These are phyloP conservation scores for Fabrea salina DNA, from an alignment of 169 alveolate genomes.

Conservation along the genomic window DNA sequence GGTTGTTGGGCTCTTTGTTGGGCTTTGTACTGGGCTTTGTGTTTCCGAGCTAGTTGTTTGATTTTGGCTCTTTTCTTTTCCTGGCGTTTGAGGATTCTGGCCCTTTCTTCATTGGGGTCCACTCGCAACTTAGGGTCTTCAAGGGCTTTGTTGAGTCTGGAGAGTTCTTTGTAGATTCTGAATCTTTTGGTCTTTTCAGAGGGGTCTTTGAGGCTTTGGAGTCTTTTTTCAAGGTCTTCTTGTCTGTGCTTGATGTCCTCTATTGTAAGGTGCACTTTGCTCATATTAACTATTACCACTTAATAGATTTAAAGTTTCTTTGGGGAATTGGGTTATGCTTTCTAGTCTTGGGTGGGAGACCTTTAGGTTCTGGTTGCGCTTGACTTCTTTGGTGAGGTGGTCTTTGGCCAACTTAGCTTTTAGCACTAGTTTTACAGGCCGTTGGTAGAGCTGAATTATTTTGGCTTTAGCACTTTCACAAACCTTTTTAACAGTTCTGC, in stretches of 20 bases:
- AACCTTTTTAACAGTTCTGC: neutral
- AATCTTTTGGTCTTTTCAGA: neutral
- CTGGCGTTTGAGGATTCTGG: neutral
- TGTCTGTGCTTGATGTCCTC: neutral
- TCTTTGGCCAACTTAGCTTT: too few relatives aligned
- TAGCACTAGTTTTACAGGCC: too few relatives aligned
- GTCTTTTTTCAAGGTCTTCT: neutral
- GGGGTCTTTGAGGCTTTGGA: neutral
- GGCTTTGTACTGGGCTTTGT: neutral
- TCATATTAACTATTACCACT: too few relatives aligned
- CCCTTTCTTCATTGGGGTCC: neutral
- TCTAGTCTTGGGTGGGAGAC: too few relatives aligned
- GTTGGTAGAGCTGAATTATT: too few relatives aligned
- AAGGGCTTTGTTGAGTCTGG: conserved; percentile 10
- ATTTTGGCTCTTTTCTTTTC: conserved; percentile 9
- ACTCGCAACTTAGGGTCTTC: conserved; percentile 1
- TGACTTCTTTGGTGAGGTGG: too few relatives aligned
- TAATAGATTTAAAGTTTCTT: too few relatives aligned
- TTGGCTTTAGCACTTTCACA: too few relatives aligned
- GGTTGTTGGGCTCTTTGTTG: too few relatives aligned
- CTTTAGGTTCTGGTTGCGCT: too few relatives aligned
- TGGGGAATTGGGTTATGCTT: too few relatives aligned
- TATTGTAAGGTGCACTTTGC: neutral
- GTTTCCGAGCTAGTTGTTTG: neutral
- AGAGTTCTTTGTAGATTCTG: neutral